Conservation (phyloP, 1,139 yeast genomes). For the Wickerhamiella pararugosa region DNA sequence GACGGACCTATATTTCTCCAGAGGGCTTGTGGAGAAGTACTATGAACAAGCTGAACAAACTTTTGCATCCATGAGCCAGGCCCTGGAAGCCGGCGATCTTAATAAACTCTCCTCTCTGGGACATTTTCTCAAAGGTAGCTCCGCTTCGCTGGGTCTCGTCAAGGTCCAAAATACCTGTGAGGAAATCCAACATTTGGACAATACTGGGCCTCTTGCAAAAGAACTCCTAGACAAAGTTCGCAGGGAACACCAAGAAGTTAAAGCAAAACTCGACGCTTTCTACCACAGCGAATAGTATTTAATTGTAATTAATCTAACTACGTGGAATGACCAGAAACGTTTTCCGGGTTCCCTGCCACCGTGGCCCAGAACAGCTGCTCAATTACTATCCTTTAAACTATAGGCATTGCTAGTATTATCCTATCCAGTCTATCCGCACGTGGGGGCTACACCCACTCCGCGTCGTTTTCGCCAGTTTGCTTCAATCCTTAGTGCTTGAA, state of each 20-base stretch:
- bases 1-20: conserved; percentile 66
- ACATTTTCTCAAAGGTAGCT: conserved; percentile 87
- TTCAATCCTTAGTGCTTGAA: too few relatives aligned
- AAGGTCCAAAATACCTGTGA: conserved; percentile 81
- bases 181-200: conserved; percentile 65
- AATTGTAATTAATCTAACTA: too few relatives aligned
- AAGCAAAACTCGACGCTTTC: conserved; percentile 18
- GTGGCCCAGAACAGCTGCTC: neutral
- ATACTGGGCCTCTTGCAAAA: conserved; percentile 20
- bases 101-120: conserved; percentile 60
- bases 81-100: conserved; percentile 36
- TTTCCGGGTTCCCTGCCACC: neutral
- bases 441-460: too few relatives aligned
- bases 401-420: neutral
- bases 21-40: conserved; percentile 62
- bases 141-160: conserved; percentile 81
- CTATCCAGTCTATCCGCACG: too few relatives aligned
- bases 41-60: conserved; percentile 82
- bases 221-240: conserved; percentile 23
- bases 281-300: conserved; percentile 4
- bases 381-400: neutral
- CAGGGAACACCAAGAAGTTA: conserved; percentile 23
- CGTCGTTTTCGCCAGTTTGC: too few relatives aligned
- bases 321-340: neutral
- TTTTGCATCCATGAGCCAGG: conserved; percentile 51